Conservation (phyloP, 176 grass and related monocot species). For the Aechmea fasciata region DNA sequence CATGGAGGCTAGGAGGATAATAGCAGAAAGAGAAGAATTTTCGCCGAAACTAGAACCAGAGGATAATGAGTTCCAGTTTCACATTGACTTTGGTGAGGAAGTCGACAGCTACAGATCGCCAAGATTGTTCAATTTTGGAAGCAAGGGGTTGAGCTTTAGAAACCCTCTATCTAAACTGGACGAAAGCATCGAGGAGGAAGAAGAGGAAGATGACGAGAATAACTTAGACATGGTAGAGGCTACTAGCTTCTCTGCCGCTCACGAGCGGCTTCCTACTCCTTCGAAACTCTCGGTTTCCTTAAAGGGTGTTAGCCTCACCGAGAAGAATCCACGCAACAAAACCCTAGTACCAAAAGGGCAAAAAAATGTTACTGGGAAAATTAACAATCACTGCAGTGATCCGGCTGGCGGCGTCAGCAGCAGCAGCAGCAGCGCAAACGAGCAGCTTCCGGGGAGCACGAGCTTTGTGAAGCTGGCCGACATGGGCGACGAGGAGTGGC, state of each 20-base stretch:
- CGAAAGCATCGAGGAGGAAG: constrained; percentile 35
- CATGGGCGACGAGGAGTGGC: constrained; percentile 53
- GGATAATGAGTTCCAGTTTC: constrained; percentile 39
- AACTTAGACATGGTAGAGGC: not conserved
- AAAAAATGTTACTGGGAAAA: constrained; percentile 5
- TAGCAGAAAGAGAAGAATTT: constrained; percentile 42
- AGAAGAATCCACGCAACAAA: not conserved
- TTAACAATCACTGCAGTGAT: constrained; percentile 22
- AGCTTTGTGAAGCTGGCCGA: constrained; percentile 52
- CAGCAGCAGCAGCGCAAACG: constrained; percentile 45
- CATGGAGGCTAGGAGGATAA: constrained; percentile 42
- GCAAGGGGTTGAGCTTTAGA: constrained; percentile 32
- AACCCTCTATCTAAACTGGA: constrained; percentile 43
- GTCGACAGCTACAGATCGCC: constrained; percentile 25
- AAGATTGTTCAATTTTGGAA: constrained; percentile 22
- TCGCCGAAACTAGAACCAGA: constrained; percentile 24
- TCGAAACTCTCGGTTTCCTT: constrained; percentile 12
- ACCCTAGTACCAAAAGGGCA: not conserved
- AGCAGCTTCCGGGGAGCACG: constrained; percentile 43
- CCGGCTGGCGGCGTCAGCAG: not conserved
- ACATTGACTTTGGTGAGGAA: constrained; percentile 40
- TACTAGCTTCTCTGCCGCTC: constrained; percentile 11
- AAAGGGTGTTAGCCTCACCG: constrained; percentile 4
- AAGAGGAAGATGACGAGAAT: constrained; percentile 31
- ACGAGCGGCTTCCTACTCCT: constrained; percentile 7